Conservation (phyloP, 2,329 filamentous ascomycete species). For the Fusarium palustre region DNA sequence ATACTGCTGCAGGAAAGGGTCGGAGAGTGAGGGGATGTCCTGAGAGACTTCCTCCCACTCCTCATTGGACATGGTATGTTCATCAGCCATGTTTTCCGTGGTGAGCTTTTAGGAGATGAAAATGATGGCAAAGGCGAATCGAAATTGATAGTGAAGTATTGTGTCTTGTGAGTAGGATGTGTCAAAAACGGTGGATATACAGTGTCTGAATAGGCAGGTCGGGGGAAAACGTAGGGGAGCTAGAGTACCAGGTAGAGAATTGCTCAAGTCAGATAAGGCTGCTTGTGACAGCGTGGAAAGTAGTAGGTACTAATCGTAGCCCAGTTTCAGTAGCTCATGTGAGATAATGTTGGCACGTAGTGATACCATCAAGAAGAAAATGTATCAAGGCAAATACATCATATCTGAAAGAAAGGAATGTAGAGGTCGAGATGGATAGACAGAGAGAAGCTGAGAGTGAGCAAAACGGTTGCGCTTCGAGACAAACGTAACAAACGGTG, state of each 20-base stretch:
- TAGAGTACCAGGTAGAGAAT: slow-evolving; percentile 8
- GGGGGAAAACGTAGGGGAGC: slow-evolving; percentile 14
- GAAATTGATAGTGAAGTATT: not conserved
- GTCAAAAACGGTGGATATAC: slow-evolving; percentile 21
- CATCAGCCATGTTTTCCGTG: slow-evolving; percentile 48
- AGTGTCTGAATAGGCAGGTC: slow-evolving; percentile 41
- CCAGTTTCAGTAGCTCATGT: not conserved
- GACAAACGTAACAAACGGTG: slow-evolving; percentile 34
- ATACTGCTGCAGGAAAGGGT: slow-evolving; percentile 87
- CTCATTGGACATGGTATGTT: slow-evolving; percentile 59
- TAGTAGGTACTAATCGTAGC: not conserved
- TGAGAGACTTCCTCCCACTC: slow-evolving; percentile 69
- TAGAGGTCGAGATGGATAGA: not conserved
- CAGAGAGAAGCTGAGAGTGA: not conserved
- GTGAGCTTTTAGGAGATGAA: not conserved
- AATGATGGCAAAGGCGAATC: not conserved
- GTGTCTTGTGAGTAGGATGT: not conserved
- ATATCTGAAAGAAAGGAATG: not conserved
- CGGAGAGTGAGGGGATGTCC: slow-evolving; percentile 68
- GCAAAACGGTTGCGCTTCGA: slow-evolving; percentile 30
- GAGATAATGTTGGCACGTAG: not conserved
- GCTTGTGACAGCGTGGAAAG: not conserved
- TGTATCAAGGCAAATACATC: not conserved
- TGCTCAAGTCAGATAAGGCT: slow-evolving; percentile 10
- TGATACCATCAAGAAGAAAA: not conserved